phyloP scores from a whole-genome alignment of 2,329 filamentous ascomycete species.

The Diaporthe australafricana region DNA sequence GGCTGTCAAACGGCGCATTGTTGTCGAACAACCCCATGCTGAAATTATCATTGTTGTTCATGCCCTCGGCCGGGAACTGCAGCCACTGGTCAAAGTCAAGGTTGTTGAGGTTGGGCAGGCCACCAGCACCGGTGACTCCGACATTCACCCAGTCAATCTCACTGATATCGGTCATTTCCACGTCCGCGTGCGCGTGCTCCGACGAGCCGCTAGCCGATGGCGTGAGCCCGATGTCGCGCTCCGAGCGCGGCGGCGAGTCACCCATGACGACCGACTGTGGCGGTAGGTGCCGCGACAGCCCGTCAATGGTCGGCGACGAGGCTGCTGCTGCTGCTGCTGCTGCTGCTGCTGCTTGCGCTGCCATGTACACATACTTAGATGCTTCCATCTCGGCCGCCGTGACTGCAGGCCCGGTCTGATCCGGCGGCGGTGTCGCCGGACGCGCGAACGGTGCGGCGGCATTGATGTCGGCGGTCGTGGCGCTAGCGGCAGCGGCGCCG shows the following conservation, averaged over 20 bases:
- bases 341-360: constrained; percentile 45
- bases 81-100: constrained; percentile 71
- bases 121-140: constrained; percentile 44
- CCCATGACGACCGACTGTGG: constrained; percentile 49
- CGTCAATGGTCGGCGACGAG: constrained; percentile 16
- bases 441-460: constrained; percentile 4
- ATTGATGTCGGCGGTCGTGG: constrained; percentile 37
- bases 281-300: constrained; percentile 47
- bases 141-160: constrained; percentile 67
- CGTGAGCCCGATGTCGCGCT: constrained; percentile 55
- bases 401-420: constrained; percentile 53
- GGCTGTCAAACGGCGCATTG: not conserved
- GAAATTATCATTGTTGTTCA: constrained; percentile 52
- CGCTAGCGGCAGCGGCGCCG: constrained; percentile 47
- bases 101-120: constrained; percentile 51
- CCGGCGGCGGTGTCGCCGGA: constrained; percentile 63
- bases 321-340: constrained; percentile 41
- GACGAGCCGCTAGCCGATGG: constrained; percentile 59
- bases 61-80: constrained; percentile 65
- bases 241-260: constrained; percentile 59
- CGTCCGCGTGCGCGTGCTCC: constrained; percentile 53
- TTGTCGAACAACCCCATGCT: constrained; percentile 49
- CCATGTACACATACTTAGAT: constrained; percentile 48
- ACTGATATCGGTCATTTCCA: constrained; percentile 59
- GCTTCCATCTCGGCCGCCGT: constrained; percentile 36